A percentile compares a stretch with the other conserved stretches of the same genome.
phyloP scores from a whole-genome alignment of 129 eudicot species.

The Erigeron canadensis region DNA sequence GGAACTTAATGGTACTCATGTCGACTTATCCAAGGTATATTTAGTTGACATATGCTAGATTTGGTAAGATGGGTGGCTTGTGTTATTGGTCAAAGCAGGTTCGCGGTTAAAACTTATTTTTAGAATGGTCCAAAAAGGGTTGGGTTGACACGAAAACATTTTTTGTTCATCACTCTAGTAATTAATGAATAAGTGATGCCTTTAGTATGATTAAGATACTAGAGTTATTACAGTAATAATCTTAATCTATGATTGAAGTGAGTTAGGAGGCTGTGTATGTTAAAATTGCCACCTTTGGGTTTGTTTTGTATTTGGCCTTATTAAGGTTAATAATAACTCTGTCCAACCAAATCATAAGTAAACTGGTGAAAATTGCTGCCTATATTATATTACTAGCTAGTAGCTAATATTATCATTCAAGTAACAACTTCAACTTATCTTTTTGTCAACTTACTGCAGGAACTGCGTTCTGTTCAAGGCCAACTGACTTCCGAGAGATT shows the following conservation, averaged over 20 bases:
- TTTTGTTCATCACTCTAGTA: neutral
- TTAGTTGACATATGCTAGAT: conserved; percentile 10
- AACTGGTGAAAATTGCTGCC: conserved; percentile 9
- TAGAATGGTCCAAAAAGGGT: neutral
- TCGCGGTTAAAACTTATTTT: neutral
- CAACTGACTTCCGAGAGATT: conserved; percentile 89
- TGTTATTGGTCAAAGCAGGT: neutral
- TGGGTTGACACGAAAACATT: neutral
- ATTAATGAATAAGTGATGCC: neutral
- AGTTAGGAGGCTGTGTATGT: conserved; percentile 12
- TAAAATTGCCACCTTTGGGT: neutral
- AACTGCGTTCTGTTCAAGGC: conserved; percentile 80
- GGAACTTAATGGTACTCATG: conserved; percentile 55
- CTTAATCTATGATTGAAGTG: neutral
- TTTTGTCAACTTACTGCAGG: conserved; percentile 49
- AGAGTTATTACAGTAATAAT: neutral
- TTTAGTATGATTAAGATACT: neutral
- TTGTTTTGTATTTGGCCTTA: neutral
- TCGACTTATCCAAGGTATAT: conserved; percentile 75
- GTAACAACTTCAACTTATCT: conserved; percentile 14
- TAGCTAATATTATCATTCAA: neutral
- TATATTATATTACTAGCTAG: conserved; percentile 1
- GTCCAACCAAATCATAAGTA: neutral
- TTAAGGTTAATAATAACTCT: neutral
- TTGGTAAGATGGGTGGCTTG: neutral